Evolutionary conservation across 2,329 filamentous ascomycete genomes (phyloP), one percentile per base, ranked within the genome.

Genomic region (Colletotrichum sp.): DNA sequence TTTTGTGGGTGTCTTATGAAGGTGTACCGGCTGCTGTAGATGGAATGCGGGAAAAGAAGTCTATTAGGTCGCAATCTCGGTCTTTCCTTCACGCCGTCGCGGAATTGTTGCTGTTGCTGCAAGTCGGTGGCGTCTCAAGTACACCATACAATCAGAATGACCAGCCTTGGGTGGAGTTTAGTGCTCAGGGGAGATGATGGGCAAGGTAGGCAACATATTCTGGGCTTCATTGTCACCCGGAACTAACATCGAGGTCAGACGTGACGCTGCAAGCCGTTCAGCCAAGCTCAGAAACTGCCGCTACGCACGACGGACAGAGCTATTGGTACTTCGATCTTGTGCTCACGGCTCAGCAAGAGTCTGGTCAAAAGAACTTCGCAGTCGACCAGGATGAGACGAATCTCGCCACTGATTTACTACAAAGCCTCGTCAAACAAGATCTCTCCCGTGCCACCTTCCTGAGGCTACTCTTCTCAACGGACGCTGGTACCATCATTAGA

Each of bases 11-110:
- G 61, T 21, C 34, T 18, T 38, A 26, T 64, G 32, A 36, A 13
- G 13, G 0, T 64, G 61, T 38, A 43, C 32, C 34, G 21, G 8
- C 55, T 1, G 8, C 38, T n/a, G 18, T 58, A 0, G 13, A 16
- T 24, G 21, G 1, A 16, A 18, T 16, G 4, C 2, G 8, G 8
- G 55, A 16, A 0, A 3, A 2, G 26, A 16, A 5, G 26, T 58
- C 13, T 8, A 24, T 16, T 1, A 4, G 21, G 55, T 24, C 2
- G 52, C 52, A 16, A 18, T 58, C 55, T 30, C 3, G 5, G 2
- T 2, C 15, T 7, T 1, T 7, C 1, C 43, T 58, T 16, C 8
- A 58, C 13, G 15, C 21, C 15, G 3, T 58, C 21, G 2, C 43
- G 1, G 2, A 13, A 13, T 8, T 18, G 12, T 7, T 28, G 26